phyloP scores from a whole-genome alignment of 1,284 basidiomycete species.

The Cryptococcus jaspeensis region DNA sequence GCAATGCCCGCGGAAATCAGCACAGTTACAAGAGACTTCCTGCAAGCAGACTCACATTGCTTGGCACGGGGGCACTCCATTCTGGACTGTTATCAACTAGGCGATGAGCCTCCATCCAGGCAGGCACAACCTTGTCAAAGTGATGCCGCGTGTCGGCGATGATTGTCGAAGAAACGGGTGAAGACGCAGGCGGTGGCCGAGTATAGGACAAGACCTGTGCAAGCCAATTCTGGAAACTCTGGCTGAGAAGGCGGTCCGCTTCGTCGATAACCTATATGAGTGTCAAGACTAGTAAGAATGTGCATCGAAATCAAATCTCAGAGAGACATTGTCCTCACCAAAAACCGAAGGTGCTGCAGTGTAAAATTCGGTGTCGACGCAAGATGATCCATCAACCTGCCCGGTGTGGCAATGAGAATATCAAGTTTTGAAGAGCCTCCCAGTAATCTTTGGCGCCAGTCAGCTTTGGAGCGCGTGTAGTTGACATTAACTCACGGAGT shows the following conservation, averaged over 20 bases:
- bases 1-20: slow-evolving; percentile 38
- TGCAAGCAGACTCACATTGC: slow-evolving; percentile 5
- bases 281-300: neutral
- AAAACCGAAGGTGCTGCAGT: slow-evolving; percentile 86
- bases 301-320: neutral
- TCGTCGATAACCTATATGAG: slow-evolving; percentile 86
- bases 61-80: slow-evolving; percentile 12
- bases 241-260: slow-evolving; percentile 89
- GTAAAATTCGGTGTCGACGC: slow-evolving; percentile 85
- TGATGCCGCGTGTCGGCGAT: slow-evolving; percentile 1
- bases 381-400: slow-evolving; percentile 90
- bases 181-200: slow-evolving; percentile 53
- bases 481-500: slow-evolving; percentile 22
- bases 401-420: slow-evolving; percentile 92
- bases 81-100: slow-evolving; percentile 25
- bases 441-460: slow-evolving; percentile 29
- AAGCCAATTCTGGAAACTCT: slow-evolving; percentile 96
- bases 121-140: slow-evolving; percentile 55
- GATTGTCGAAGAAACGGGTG: slow-evolving; percentile 5
- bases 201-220: slow-evolving; percentile 72
- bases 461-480: neutral
- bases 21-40: neutral
- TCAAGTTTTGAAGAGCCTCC: slow-evolving; percentile 84
- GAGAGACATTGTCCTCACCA: slow-evolving; percentile 57
- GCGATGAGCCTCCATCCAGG: slow-evolving; percentile 46